phyloP scores from a whole-genome alignment of 495 filamentous ascomycete species.

The Aspergillus sclerotioniger region DNA sequence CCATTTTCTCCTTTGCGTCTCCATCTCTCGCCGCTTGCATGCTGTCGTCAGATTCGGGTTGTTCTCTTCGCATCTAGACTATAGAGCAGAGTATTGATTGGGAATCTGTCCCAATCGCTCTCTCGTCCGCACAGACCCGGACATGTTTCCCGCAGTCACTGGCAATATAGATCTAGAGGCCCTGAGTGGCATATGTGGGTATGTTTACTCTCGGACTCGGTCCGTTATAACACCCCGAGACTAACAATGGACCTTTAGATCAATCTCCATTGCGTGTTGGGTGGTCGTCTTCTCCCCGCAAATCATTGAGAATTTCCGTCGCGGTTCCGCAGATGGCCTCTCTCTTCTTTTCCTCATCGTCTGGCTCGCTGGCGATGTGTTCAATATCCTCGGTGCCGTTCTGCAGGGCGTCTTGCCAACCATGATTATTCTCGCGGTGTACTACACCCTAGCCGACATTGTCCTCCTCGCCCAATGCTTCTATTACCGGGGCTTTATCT shows the following conservation, averaged over 20 bases:
- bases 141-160: conserved; percentile 69
- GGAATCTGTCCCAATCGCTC: conserved; percentile 14
- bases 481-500: conserved; percentile 84
- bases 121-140: background rate
- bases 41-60: background rate
- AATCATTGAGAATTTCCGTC: conserved; percentile 91
- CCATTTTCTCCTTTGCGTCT: background rate
- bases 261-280: conserved; percentile 96
- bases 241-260: conserved; percentile 50
- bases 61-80: background rate
- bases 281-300: conserved; percentile 97
- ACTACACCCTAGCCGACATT: conserved; percentile 92
- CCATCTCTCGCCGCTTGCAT: background rate
- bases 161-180: conserved; percentile 77
- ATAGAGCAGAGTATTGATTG: background rate
- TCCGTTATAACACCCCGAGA: background rate
- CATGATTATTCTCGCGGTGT: conserved; percentile 93
- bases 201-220: background rate
- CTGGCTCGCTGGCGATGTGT: conserved; percentile 92
- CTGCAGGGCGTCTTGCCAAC: conserved; percentile 94
- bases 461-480: conserved; percentile 86
- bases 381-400: conserved; percentile 90
- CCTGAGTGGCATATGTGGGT: conserved; percentile 87
- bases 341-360: conserved; percentile 86
- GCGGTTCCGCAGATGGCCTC: conserved; percentile 82